Conservation (phyloP, 2,329 filamentous ascomycete species). For the Monilinia fructicola region DNA sequence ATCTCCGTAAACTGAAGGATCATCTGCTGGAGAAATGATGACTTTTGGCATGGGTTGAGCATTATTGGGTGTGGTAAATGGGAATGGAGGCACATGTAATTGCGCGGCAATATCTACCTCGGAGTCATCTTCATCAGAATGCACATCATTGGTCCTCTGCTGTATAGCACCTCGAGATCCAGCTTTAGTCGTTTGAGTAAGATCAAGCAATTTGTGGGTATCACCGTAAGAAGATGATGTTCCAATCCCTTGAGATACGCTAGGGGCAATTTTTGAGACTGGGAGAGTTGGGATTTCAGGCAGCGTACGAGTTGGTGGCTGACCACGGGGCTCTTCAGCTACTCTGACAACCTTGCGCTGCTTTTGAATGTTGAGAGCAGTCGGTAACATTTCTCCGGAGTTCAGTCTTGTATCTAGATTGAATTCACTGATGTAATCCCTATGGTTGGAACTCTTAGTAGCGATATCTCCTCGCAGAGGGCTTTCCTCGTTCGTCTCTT, state of each 20-base stretch:
- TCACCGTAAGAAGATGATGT: conserved; percentile 31
- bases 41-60: conserved; percentile 21
- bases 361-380: conserved; percentile 25
- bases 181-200: conserved; percentile 23
- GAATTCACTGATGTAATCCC: background rate
- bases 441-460: background rate
- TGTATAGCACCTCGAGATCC: background rate
- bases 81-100: conserved; percentile 19
- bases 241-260: conserved; percentile 23
- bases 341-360: conserved; percentile 23
- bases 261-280: conserved; percentile 14
- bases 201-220: conserved; percentile 30
- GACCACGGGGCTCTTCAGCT: conserved; percentile 10
- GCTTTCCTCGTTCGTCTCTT: conserved; percentile 21
- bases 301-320: conserved; percentile 25
- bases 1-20: conserved; percentile 23
- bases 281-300: conserved; percentile 22
- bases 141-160: background rate
- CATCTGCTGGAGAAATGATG: conserved; percentile 26
- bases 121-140: conserved; percentile 5
- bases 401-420: background rate
- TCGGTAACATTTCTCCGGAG: conserved; percentile 11
- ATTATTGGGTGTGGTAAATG: conserved; percentile 21
- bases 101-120: conserved; percentile 18
- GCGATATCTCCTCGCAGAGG: conserved; percentile 3